phyloP scores from a whole-genome alignment of 2,329 filamentous ascomycete genomes.

The Leptographium lundbergii region DNA sequence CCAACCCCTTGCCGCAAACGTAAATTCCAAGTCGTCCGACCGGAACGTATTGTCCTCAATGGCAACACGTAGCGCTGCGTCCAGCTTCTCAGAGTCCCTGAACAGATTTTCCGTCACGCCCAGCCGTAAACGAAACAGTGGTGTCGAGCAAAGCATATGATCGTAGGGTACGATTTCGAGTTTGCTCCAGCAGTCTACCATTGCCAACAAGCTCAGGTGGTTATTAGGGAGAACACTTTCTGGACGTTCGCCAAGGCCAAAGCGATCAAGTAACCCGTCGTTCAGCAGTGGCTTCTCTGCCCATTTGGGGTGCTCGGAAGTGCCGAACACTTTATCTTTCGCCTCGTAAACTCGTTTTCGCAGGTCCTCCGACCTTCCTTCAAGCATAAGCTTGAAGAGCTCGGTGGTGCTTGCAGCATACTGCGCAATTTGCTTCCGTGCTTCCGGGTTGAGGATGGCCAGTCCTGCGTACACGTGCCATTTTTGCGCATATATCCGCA shows the following conservation, averaged over 20 bases:
- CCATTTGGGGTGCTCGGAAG: slow-evolving; percentile 51
- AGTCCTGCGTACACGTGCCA: slow-evolving; percentile 99
- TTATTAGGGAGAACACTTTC: slow-evolving; percentile 59
- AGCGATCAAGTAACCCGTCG: slow-evolving; percentile 76
- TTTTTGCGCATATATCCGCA: slow-evolving; percentile 96
- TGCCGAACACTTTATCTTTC: slow-evolving; percentile 59
- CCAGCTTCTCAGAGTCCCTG: slow-evolving; percentile 65
- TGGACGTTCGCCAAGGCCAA: slow-evolving; percentile 61
- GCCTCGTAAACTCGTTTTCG: slow-evolving; percentile 53
- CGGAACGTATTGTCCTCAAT: slow-evolving; percentile 84
- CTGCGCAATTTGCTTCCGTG: slow-evolving; percentile 83
- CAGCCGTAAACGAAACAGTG: slow-evolving; percentile 90
- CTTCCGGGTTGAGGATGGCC: slow-evolving; percentile 90
- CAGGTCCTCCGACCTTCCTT: slow-evolving; percentile 65
- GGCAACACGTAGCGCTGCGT: slow-evolving; percentile 74
- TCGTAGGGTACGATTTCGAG: slow-evolving; percentile 92
- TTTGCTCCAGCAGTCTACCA: slow-evolving; percentile 97
- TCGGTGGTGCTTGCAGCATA: slow-evolving; percentile 89
- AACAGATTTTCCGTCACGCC: slow-evolving; percentile 97
- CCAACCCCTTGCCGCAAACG: slow-evolving; percentile 92
- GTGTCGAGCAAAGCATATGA: slow-evolving; percentile 98
- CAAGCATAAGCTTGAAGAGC: slow-evolving; percentile 93
- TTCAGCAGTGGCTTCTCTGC: slow-evolving; percentile 58
- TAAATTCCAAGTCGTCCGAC: slow-evolving; percentile 94
- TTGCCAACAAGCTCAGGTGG: slow-evolving; percentile 83